Evolutionary conservation across 75 land plant species (phyloP).

Genomic region (Picea sitchensis): DNA sequence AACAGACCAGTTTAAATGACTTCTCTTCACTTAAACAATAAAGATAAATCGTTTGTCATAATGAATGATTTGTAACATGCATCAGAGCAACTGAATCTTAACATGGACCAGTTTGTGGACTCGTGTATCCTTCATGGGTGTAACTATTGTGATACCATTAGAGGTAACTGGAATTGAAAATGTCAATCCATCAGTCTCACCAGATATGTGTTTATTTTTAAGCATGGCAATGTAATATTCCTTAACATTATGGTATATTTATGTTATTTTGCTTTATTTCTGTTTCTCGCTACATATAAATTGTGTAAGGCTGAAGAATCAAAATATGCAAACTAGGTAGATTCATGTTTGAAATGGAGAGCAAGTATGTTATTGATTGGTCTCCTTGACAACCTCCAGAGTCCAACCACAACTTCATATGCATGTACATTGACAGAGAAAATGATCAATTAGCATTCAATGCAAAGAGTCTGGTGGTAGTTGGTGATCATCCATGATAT

Average conservation of each 20-base stretch:
- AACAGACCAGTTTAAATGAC: too few relatives aligned
- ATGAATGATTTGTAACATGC: slow-evolving; percentile 17
- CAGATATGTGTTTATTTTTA: background rate
- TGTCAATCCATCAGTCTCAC: background rate
- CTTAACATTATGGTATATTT: background rate
- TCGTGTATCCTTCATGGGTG: slow-evolving; percentile 51
- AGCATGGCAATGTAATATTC: background rate
- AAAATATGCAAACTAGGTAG: background rate
- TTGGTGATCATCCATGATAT: too few relatives aligned
- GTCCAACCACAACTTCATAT: too few relatives aligned
- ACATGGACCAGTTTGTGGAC: slow-evolving; percentile 55
- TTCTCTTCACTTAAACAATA: background rate
- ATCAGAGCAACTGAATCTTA: slow-evolving; percentile 31
- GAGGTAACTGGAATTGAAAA: slow-evolving; percentile 23
- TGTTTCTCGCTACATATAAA: background rate
- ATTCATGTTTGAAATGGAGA: background rate
- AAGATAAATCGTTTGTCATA: background rate
- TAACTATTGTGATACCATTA: slow-evolving; percentile 46
- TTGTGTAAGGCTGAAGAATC: background rate
- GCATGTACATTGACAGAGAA: too few relatives aligned
- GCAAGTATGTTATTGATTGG: background rate
- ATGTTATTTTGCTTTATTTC: background rate
- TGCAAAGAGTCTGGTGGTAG: too few relatives aligned
- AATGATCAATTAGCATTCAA: too few relatives aligned
- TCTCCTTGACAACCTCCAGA: too few relatives aligned